These are phyloP conservation scores for Sclerotinia subarctica DNA, from an alignment of 2,329 filamentous ascomycete genomes.

Conservation along the genomic window DNA sequence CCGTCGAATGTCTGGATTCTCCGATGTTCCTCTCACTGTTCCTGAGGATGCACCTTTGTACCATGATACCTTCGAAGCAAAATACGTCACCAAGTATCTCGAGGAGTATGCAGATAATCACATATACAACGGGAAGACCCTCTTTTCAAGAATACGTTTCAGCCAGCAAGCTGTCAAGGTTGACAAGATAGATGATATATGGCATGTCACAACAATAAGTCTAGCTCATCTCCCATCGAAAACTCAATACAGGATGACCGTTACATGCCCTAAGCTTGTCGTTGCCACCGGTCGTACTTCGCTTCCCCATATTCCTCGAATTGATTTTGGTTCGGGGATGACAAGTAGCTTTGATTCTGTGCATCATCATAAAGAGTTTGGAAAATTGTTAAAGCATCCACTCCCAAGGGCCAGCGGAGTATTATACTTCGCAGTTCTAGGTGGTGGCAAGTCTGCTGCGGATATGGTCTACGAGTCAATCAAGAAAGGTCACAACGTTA, in stretches of 20 bases:
- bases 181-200: slow-evolving; percentile 28
- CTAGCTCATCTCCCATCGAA: background rate
- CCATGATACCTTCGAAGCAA: slow-evolving; percentile 34
- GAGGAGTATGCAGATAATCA: slow-evolving; percentile 30
- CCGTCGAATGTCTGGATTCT: slow-evolving; percentile 36
- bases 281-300: slow-evolving; percentile 9
- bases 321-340: background rate
- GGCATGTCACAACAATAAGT: slow-evolving; percentile 18
- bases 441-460: slow-evolving; percentile 12
- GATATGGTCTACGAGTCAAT: slow-evolving; percentile 18
- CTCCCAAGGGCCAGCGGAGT: background rate
- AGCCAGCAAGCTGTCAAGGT: slow-evolving; percentile 27
- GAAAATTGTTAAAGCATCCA: slow-evolving; percentile 9
- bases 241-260: background rate
- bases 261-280: slow-evolving; percentile 1
- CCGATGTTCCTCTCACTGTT: slow-evolving; percentile 35
- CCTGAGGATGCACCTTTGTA: slow-evolving; percentile 33
- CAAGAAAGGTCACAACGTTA: slow-evolving; percentile 3
- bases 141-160: slow-evolving; percentile 32
- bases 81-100: slow-evolving; percentile 35
- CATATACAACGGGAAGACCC: slow-evolving; percentile 24
- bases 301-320: background rate
- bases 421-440: slow-evolving; percentile 17
- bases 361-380: slow-evolving; percentile 20
- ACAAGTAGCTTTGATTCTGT: background rate